Percentiles rank a stretch among this genome's conserved stretches.
Conservation (phyloP, 192 early-diverging fungal species). For the Podila epigama region DNA sequence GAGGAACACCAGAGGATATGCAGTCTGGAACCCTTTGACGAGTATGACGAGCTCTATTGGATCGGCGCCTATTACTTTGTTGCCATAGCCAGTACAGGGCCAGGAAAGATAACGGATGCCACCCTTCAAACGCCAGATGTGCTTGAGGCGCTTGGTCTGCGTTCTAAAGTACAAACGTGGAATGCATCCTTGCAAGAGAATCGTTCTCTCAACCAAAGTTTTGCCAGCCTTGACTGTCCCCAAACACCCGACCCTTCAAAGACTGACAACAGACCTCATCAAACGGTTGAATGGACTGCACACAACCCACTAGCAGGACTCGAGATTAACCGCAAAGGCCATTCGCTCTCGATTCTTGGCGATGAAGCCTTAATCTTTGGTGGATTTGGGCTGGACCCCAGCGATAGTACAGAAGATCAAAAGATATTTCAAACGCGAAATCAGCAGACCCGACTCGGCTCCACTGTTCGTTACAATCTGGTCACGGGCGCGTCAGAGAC, state of each 20-base stretch:
- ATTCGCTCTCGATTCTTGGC: conserved; percentile 25
- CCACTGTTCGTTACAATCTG: conserved; percentile 18
- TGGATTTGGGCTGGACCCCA: conserved; percentile 30
- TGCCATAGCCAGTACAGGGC: conserved; percentile 17
- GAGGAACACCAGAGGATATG: conserved; percentile 27
- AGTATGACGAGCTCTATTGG: conserved; percentile 42
- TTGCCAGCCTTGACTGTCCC: conserved; percentile 4
- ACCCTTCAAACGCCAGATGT: conserved; percentile 19
- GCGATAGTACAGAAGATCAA: conserved; percentile 15
- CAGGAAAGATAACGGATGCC: neutral
- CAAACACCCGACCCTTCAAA: no score
- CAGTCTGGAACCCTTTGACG: conserved; percentile 36
- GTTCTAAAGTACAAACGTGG: conserved; percentile 8
- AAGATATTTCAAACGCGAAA: conserved; percentile 22
- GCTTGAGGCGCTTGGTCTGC: conserved; percentile 8
- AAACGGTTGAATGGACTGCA: conserved; percentile 13
- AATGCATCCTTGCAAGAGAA: neutral
- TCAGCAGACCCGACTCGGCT: conserved; percentile 29
- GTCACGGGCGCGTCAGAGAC: conserved; percentile 5
- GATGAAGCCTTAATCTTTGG: conserved; percentile 29
- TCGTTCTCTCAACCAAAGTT: conserved; percentile 10
- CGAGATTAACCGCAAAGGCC: conserved; percentile 43
- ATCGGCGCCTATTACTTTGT: conserved; percentile 45
- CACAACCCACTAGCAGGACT: conserved; percentile 11
- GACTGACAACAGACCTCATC: no score